Evolutionary conservation across 305 asterid genomes (phyloP).

Genomic region (Solanum chacoense): DNA sequence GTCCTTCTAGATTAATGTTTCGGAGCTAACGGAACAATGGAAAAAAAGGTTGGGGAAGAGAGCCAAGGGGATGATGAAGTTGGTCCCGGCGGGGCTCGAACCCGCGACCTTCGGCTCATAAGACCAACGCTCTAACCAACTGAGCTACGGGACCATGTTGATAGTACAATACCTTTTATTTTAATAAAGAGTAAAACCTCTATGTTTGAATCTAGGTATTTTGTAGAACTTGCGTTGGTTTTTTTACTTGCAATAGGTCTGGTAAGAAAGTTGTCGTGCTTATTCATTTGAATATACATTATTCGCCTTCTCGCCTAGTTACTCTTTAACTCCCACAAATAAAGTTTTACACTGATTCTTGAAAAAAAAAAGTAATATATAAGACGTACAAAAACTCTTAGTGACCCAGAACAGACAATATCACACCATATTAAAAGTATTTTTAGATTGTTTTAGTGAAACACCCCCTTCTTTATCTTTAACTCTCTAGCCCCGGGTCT

Average conservation of each 20-base stretch:
- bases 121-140: constrained; percentile 97
- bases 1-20: not conserved
- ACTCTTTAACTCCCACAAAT: not conserved
- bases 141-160: constrained; percentile 74
- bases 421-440: not conserved
- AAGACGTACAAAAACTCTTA: too few relatives aligned
- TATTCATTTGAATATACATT: not conserved
- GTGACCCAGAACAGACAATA: not conserved
- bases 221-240: not conserved
- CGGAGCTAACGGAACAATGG: too few relatives aligned
- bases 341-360: not conserved
- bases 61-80: not conserved
- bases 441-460: not conserved
- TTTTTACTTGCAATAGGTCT: not conserved
- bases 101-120: constrained; percentile 99
- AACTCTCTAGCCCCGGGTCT: not conserved
- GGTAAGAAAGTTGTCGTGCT: not conserved
- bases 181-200: rapidly evolving
- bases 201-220: not conserved
- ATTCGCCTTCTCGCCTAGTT: not conserved
- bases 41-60: not conserved
- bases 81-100: constrained; percentile 99
- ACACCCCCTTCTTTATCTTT: not conserved
- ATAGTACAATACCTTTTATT: not conserved
- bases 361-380: not conserved